Conservation (phyloP, 192 early-diverging fungal species). For the Entomortierella beljakovae region DNA sequence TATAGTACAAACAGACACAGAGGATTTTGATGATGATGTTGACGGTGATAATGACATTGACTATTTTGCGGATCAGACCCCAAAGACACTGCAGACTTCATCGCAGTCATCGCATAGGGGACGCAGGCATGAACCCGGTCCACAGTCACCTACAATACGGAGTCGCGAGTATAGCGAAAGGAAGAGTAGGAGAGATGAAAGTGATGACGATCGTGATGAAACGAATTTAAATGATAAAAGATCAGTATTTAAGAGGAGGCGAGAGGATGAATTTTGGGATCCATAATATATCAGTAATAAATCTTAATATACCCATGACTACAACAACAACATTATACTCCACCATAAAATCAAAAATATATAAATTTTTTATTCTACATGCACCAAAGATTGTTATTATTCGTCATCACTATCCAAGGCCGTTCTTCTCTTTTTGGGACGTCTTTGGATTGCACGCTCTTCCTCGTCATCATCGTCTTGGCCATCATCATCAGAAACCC, state of each 20-base stretch:
- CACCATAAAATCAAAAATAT: too few relatives aligned
- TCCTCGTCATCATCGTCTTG: conserved; percentile 52
- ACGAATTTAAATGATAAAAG: neutral
- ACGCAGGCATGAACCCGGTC: neutral
- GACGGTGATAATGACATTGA: neutral
- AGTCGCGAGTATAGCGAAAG: conserved; percentile 18
- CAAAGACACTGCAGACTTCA: neutral
- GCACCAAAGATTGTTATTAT: neutral
- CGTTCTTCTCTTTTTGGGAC: conserved; percentile 52
- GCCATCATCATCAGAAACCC: conserved; percentile 25
- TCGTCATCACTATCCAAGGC: conserved; percentile 57
- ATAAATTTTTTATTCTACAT: too few relatives aligned
- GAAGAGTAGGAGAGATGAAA: neutral
- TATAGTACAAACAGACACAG: conserved; percentile 55
- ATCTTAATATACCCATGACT: too few relatives aligned
- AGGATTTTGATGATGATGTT: neutral
- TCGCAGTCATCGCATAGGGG: neutral
- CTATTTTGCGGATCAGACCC: conserved; percentile 58
- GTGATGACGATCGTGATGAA: neutral
- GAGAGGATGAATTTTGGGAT: conserved; percentile 9
- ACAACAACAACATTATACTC: too few relatives aligned
- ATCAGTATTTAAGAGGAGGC: conserved; percentile 2
- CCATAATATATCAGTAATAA: neutral
- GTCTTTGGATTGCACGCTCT: conserved; percentile 44
- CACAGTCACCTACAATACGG: conserved; percentile 12